phyloP scores from a whole-genome alignment of 345 rosid species.

The Aurinia saxatilis region DNA sequence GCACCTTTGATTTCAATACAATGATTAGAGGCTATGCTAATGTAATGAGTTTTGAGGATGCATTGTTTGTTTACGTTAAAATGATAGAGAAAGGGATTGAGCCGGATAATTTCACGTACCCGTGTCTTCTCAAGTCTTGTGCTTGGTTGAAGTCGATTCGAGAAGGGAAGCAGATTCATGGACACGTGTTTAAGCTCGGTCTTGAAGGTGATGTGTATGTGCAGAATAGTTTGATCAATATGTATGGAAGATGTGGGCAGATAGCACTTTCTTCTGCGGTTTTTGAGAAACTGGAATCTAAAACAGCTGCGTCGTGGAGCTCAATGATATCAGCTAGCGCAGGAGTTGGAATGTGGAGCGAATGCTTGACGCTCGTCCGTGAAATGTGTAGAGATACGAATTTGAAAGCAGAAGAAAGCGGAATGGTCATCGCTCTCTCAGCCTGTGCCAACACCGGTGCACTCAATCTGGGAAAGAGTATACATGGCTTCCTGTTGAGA shows the following conservation, averaged over 20 bases:
- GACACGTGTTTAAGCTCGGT: constrained; percentile 29
- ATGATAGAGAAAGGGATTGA: constrained; percentile 19
- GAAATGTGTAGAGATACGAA: constrained; percentile 9
- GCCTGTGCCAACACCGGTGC: constrained; percentile 41
- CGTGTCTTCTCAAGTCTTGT: constrained; percentile 31
- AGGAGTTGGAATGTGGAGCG: constrained; percentile 18
- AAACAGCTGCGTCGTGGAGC: constrained; percentile 36
- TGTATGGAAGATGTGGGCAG: constrained; percentile 35
- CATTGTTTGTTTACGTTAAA: constrained; percentile 19
- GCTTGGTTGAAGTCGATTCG: constrained; percentile 14
- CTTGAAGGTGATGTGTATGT: constrained; percentile 25
- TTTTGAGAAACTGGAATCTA: constrained; percentile 19
- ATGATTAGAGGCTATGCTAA: constrained; percentile 34
- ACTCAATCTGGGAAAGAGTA: constrained; percentile 34
- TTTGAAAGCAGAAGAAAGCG: constrained; percentile 40
- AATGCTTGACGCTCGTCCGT: constrained; percentile 22
- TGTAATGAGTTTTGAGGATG: constrained; percentile 17
- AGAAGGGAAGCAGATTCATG: constrained; percentile 31
- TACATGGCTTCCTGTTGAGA: constrained; percentile 36
- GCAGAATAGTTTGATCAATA: constrained; percentile 27
- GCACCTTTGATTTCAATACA: constrained; percentile 30
- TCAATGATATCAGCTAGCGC: constrained; percentile 27
- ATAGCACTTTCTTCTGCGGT: constrained; percentile 17
- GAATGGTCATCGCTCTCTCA: constrained; percentile 33
- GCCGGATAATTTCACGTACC: constrained; percentile 34